Evolutionary conservation across 1,139 yeast species (phyloP).

Genomic region (Chernovozyma sophiae-reginae): DNA sequence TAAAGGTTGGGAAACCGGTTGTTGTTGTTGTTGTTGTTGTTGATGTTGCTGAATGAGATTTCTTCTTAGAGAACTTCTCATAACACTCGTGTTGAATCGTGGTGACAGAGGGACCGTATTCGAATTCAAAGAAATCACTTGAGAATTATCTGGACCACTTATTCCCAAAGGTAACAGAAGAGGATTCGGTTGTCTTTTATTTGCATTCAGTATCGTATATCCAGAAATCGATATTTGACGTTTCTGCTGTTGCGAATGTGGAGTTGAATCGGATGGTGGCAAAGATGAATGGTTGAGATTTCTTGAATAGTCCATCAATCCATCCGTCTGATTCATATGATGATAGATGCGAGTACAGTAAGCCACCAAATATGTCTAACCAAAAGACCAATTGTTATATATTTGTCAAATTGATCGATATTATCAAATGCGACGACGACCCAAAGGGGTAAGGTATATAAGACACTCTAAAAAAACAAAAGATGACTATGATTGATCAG

Average conservation of each 20-base stretch:
- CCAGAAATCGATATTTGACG: conserved; percentile 40
- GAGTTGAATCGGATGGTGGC: conserved; percentile 1
- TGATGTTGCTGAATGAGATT: conserved; percentile 12
- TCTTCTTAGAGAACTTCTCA: conserved; percentile 7
- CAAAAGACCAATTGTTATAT: too few relatives aligned
- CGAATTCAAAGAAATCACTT: background rate
- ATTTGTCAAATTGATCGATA: background rate
- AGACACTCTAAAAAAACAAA: background rate
- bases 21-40: conserved; percentile 9
- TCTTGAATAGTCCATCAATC: conserved; percentile 3
- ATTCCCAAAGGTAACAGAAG: conserved; percentile 15
- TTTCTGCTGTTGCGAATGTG: conserved; percentile 27
- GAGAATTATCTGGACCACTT: conserved; percentile 5
- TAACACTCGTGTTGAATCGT: conserved; percentile 2
- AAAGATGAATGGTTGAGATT: background rate
- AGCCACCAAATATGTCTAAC: too few relatives aligned
- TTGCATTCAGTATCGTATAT: conserved; percentile 29
- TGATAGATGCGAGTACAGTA: too few relatives aligned
- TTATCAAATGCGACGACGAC: conserved; percentile 1
- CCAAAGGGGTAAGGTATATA: background rate
- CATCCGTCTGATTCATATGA: conserved; percentile 3
- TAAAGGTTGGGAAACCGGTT: background rate
- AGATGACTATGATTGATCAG: too few relatives aligned
- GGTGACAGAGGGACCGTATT: conserved; percentile 7
- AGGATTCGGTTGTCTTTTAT: conserved; percentile 31